phyloP scores from a whole-genome alignment of 1,284 basidiomycete genomes.

The Ceratobasidium sp. region DNA sequence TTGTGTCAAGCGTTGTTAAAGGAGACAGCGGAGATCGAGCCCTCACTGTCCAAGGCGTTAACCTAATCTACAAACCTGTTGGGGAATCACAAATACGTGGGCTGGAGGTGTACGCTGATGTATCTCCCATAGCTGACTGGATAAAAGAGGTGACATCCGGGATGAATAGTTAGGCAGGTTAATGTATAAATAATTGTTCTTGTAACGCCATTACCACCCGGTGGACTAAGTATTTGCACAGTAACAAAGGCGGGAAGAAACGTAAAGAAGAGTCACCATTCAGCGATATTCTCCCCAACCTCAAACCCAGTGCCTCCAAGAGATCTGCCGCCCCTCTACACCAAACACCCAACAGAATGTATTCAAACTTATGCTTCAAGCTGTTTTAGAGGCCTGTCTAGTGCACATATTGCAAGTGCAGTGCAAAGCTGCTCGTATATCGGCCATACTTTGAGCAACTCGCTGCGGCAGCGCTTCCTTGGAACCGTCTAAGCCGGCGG shows the following conservation, averaged over 20 bases:
- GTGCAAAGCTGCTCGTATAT: background rate
- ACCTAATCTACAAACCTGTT: background rate
- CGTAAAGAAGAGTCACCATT: too few species aligned
- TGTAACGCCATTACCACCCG: background rate
- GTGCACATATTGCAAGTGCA: conserved; percentile 1
- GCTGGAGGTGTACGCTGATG: conserved; percentile 12
- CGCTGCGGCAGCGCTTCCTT: background rate
- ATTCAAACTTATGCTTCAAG: background rate
- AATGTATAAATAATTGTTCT: background rate
- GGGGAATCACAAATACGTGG: conserved; percentile 23
- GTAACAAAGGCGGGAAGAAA: too few species aligned
- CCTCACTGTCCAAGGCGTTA: background rate
- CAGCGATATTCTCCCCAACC: too few species aligned
- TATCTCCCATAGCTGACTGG: background rate
- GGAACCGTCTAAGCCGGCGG: background rate
- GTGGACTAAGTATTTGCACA: too few species aligned
- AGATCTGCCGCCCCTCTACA: too few species aligned
- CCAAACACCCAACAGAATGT: background rate
- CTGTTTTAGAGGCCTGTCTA: background rate
- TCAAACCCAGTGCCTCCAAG: too few species aligned
- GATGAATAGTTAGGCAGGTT: background rate
- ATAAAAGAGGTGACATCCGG: conserved; percentile 10
- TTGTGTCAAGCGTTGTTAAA: background rate
- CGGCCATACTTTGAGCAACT: background rate
- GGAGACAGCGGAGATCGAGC: conserved; percentile 1